Conservation (phyloP, 345 rosid genomes). For the Brassica cretica region DNA sequence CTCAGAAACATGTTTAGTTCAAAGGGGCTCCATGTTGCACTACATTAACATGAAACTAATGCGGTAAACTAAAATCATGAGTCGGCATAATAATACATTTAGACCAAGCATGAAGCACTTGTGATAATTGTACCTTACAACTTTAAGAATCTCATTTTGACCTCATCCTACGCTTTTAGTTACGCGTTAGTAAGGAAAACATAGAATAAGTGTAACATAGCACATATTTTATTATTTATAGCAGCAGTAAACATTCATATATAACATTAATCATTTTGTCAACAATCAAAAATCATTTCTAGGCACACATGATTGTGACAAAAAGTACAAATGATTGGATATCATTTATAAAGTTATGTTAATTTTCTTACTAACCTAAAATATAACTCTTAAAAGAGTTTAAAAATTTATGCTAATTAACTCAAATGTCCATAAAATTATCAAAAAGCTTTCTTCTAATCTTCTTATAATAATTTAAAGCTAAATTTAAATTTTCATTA, state of each 20-base stretch:
- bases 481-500: not conserved
- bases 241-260: not conserved
- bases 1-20: constrained; percentile 38
- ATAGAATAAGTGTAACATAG: not conserved
- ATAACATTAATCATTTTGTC: constrained; percentile 9
- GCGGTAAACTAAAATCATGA: constrained; percentile 40
- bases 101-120: constrained; percentile 42
- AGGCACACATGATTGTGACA: not conserved
- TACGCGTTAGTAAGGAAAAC: constrained; percentile 10
- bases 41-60: constrained; percentile 35
- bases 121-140: constrained; percentile 36
- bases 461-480: not conserved
- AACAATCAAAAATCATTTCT: not conserved
- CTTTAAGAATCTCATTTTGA: constrained; percentile 22
- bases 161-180: not conserved
- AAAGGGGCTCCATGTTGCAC: constrained; percentile 41
- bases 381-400: not conserved
- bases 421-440: not conserved
- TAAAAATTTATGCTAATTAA: not conserved
- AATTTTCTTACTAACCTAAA: not conserved
- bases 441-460: not conserved
- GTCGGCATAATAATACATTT: constrained; percentile 34
- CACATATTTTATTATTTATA: not conserved
- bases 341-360: not conserved
- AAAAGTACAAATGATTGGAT: not conserved